These are phyloP conservation scores for Coniochaeta hoffmannii DNA, from an alignment of 2,329 filamentous ascomycete genomes.

Conservation along the genomic window DNA sequence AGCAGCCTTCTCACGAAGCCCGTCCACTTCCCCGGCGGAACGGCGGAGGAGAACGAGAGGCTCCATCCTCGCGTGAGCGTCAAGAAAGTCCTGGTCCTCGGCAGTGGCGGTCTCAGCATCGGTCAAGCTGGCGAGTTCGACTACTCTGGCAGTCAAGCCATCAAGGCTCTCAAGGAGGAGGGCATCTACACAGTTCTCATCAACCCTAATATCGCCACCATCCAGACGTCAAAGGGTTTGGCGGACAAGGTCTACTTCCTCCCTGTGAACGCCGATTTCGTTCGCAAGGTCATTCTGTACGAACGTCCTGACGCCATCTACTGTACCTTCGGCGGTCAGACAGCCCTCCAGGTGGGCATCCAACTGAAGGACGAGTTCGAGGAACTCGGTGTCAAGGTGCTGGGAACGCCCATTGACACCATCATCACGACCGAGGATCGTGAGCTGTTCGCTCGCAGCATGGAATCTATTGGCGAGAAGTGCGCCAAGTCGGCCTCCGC, in stretches of 20 bases:
- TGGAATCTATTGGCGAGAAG: constrained; percentile 97
- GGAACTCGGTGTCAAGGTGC: constrained; percentile 80
- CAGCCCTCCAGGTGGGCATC: constrained; percentile 92
- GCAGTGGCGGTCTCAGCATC: constrained; percentile 91
- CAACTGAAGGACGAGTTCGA: constrained; percentile 97
- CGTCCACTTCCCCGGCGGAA: constrained; percentile 82
- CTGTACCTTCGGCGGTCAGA: constrained; percentile 95
- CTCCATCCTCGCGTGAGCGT: constrained; percentile 72
- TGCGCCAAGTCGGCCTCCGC: constrained; percentile 96
- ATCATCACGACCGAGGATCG: constrained; percentile 98
- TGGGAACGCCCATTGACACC: constrained; percentile 94
- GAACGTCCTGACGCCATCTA: constrained; percentile 96
- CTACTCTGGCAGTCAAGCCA: constrained; percentile 96
- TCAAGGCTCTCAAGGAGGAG: constrained; percentile 97
- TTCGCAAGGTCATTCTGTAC: constrained; percentile 93
- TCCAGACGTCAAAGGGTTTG: constrained; percentile 94
- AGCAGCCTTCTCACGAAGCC: constrained; percentile 60
- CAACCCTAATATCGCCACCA: constrained; percentile 98
- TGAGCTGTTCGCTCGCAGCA: constrained; percentile 93
- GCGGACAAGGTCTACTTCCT: constrained; percentile 99
- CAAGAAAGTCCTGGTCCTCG: constrained; percentile 92
- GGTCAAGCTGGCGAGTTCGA: constrained; percentile 98
- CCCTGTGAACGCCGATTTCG: constrained; percentile 92
- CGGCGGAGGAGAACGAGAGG: constrained; percentile 68
- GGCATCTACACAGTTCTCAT: constrained; percentile 97